Percentiles rank a stretch among this genome's conserved stretches.
Evolutionary conservation across 257 asterid genomes (phyloP).

Genomic region (Fraxinus excelsior): DNA sequence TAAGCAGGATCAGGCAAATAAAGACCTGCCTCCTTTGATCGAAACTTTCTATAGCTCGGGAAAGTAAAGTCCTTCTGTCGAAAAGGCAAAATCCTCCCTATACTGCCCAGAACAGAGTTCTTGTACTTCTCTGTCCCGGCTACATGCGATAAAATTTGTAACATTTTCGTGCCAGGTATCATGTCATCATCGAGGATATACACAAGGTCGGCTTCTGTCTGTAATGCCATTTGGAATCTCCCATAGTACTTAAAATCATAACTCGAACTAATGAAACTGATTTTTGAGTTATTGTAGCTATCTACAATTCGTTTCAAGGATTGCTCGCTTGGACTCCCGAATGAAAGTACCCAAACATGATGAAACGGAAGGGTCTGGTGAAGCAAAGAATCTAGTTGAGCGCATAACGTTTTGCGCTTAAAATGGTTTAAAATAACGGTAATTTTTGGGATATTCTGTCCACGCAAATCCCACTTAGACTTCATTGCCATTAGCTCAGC

Average conservation of each 20-base stretch:
- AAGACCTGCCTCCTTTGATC: slow-evolving; percentile 90
- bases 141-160: slow-evolving; percentile 74
- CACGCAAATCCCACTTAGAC: slow-evolving; percentile 64
- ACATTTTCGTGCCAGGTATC: slow-evolving; percentile 89
- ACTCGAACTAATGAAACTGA: slow-evolving; percentile 75
- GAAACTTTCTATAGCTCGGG: slow-evolving; percentile 85
- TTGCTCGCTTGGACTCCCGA: slow-evolving; percentile 81
- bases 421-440: slow-evolving; percentile 86
- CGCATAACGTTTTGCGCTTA: slow-evolving; percentile 80
- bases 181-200: slow-evolving; percentile 89
- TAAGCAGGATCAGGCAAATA: slow-evolving; percentile 98
- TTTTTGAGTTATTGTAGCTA: slow-evolving; percentile 66
- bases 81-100: slow-evolving; percentile 92
- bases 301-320: slow-evolving; percentile 59
- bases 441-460: slow-evolving; percentile 48
- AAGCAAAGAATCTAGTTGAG: slow-evolving; percentile 76
- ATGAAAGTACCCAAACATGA: slow-evolving; percentile 87
- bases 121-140: slow-evolving; percentile 88
- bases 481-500: slow-evolving; percentile 66
- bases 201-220: slow-evolving; percentile 79
- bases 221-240: slow-evolving; percentile 88
- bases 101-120: slow-evolving; percentile 86
- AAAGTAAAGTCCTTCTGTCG: slow-evolving; percentile 75
- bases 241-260: slow-evolving; percentile 95
- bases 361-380: slow-evolving; percentile 86